These are phyloP conservation scores for Paecilomyces sp. DNA, from an alignment of 2,329 filamentous ascomycete genomes.

Conservation along the genomic window DNA sequence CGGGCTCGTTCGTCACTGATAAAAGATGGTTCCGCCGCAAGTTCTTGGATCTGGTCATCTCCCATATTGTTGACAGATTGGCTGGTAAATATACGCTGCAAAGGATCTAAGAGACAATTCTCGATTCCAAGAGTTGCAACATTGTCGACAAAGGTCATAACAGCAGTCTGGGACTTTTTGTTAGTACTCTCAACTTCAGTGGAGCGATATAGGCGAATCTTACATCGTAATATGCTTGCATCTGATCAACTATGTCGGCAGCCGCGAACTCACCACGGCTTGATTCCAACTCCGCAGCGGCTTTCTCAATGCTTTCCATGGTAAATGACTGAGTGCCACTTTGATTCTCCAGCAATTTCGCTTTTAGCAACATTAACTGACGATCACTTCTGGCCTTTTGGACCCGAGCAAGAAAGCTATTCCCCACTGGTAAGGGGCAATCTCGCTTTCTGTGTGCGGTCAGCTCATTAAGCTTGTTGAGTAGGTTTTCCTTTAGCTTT, in stretches of 20 bases:
- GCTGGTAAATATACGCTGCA: slow-evolving; percentile 32
- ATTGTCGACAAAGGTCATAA: slow-evolving; percentile 42
- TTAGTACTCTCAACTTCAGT: neutral
- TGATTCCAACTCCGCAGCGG: neutral
- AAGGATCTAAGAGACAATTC: slow-evolving; percentile 38
- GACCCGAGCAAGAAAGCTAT: neutral
- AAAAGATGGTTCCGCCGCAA: neutral
- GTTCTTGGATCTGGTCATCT: neutral
- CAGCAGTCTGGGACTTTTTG: slow-evolving; percentile 16
- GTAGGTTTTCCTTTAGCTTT: slow-evolving; percentile 7
- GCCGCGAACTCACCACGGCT: slow-evolving; percentile 27
- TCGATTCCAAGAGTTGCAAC: slow-evolving; percentile 44
- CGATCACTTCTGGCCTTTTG: neutral
- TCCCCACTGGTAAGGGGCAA: neutral
- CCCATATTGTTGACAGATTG: neutral
- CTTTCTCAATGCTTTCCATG: neutral
- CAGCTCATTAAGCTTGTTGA: neutral
- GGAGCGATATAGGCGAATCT: neutral
- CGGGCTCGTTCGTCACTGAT: neutral
- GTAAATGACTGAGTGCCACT: neutral
- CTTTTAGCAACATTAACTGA: neutral
- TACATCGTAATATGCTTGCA: slow-evolving; percentile 41
- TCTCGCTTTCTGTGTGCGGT: neutral
- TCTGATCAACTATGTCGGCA: slow-evolving; percentile 38
- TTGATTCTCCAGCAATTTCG: neutral